Evolutionary conservation across 2,329 filamentous ascomycete genomes (phyloP), one percentile per base, ranked within the genome.

Genomic region (Stemphylium lycopersici): DNA sequence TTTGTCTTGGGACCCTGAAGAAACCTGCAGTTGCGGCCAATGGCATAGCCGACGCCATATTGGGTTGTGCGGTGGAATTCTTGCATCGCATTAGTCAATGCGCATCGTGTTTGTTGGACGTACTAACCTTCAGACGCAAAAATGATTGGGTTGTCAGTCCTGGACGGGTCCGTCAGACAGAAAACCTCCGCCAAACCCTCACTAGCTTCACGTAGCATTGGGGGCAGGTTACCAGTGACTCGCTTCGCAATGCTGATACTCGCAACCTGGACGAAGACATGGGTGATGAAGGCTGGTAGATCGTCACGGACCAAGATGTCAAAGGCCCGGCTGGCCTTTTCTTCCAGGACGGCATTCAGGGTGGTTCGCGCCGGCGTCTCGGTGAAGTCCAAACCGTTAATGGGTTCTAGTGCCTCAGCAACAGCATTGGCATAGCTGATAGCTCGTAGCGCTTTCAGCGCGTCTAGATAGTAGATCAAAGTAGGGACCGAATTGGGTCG

Each of bases 11-110:
- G 89, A 0, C 90, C 90, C 70, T 92, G 90, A 1, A 93, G 81
- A 65, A 93, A 92, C 6, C 90, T 85, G 64, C 90, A 92, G 59
- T 93, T 93, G 29, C 88, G 84, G 0, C 90, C 90, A 15, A 93
- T 83, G 3, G 87, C 84, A 68, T 92, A 90, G 51, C 81, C 82
- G 76, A 89, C 85, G 3, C 88, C 88, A 66, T 91, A 92, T 61
- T 91, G 87, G 0, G 88, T 91, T 4, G 87, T 90, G 42, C 84
- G 81, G 62, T 90, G 84, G 63, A 91, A 92, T 72, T 90, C 88
- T 89, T 33, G n/a, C 40, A 7, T 36, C 32, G 8, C 6, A 18
- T 68, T 42, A 70, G 56, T 37, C 13, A 11, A 11, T 12, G 15
- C 7, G 22, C 7, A 11, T 15, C 16, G 1, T 15, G 24, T 45